Conservation (phyloP, 2,329 filamentous ascomycete genomes). For the Cryphonectria nitschkei region DNA sequence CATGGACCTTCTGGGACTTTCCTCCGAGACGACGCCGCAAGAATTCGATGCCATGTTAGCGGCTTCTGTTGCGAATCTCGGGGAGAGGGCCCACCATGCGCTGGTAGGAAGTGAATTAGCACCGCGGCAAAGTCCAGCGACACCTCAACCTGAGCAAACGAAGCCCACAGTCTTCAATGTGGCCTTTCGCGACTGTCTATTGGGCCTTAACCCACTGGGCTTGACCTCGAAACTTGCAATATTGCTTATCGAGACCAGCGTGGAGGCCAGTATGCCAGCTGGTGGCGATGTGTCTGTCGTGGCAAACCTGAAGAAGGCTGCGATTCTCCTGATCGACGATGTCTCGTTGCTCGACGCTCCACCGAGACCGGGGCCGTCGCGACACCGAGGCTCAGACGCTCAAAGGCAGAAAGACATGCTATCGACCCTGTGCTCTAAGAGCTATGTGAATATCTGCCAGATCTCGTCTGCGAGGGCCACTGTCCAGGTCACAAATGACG, state of each 20-base stretch:
- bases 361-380: slow-evolving; percentile 43
- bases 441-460: slow-evolving; percentile 85
- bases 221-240: slow-evolving; percentile 76
- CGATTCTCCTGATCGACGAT: slow-evolving; percentile 82
- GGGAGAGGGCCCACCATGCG: slow-evolving; percentile 62
- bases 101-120: slow-evolving; percentile 41
- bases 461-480: slow-evolving; percentile 78
- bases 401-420: slow-evolving; percentile 52
- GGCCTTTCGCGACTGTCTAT: slow-evolving; percentile 76
- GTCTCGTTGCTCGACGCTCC: slow-evolving; percentile 48
- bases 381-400: slow-evolving; percentile 42
- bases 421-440: slow-evolving; percentile 62
- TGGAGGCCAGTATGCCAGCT: slow-evolving; percentile 69
- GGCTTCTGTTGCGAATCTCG: slow-evolving; percentile 77
- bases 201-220: slow-evolving; percentile 83
- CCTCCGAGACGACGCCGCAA: slow-evolving; percentile 68
- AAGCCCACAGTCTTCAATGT: slow-evolving; percentile 73
- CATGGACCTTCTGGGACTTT: slow-evolving; percentile 76
- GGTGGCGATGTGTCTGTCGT: slow-evolving; percentile 65
- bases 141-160: slow-evolving; percentile 35
- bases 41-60: slow-evolving; percentile 77
- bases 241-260: slow-evolving; percentile 75
- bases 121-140: slow-evolving; percentile 28
- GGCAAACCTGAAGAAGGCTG: slow-evolving; percentile 77
- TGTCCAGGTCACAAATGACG: slow-evolving; percentile 62